Conservation (phyloP, 768 basidiomycete species). For the Xerocomus spinulosus region DNA sequence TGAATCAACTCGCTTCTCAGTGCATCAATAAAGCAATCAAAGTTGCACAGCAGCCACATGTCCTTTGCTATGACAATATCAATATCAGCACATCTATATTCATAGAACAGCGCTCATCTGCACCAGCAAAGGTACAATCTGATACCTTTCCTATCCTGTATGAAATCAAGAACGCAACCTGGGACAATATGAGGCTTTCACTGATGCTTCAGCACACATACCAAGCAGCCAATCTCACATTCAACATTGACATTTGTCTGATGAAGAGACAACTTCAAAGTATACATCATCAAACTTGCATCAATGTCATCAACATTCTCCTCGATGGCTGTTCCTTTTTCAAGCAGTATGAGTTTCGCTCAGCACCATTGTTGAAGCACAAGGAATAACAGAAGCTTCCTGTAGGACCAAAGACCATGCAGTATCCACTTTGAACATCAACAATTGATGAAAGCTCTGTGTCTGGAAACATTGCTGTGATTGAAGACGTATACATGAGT, state of each 20-base stretch:
- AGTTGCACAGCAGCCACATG: background rate
- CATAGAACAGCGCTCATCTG: conserved; percentile 27
- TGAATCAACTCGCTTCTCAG: background rate
- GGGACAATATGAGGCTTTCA: background rate
- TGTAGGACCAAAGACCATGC: background rate
- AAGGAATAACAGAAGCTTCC: background rate
- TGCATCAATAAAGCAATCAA: background rate
- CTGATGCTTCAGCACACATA: background rate
- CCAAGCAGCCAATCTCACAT: background rate
- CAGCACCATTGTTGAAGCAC: background rate
- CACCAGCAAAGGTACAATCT: conserved; percentile 33
- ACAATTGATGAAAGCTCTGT: conserved; percentile 7
- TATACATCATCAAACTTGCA: background rate
- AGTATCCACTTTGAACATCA: background rate
- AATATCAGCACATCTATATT: conserved; percentile 29
- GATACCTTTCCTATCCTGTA: conserved; percentile 34
- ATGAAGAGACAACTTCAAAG: background rate
- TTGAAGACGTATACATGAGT: conserved; percentile 2
- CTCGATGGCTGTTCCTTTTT: background rate
- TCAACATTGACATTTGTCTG: background rate
- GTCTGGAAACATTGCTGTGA: background rate
- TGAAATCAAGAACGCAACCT: conserved; percentile 6
- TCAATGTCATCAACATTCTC: background rate
- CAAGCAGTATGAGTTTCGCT: background rate
- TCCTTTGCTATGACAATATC: conserved; percentile 24